phyloP scores from a whole-genome alignment of 495 filamentous ascomycete species.

The Daldinia caldariorum region DNA sequence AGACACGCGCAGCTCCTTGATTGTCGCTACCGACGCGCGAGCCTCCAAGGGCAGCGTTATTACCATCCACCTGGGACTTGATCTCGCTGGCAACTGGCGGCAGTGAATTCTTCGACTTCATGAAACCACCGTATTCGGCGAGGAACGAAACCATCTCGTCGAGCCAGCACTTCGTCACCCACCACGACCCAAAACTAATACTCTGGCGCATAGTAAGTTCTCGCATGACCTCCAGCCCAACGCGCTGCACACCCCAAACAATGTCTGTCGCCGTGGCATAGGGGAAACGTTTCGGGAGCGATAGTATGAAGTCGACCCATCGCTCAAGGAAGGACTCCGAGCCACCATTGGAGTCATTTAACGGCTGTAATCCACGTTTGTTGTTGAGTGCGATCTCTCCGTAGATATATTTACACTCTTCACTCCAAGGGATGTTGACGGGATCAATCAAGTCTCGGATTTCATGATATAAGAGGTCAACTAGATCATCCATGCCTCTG shows the following conservation, averaged over 20 bases:
- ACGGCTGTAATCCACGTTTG: conserved; percentile 36
- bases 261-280: conserved; percentile 72
- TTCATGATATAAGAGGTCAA: conserved; percentile 77
- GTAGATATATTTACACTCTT: conserved; percentile 64
- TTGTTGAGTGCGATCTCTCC: conserved; percentile 61
- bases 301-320: conserved; percentile 83
- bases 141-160: conserved; percentile 95
- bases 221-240: conserved; percentile 75
- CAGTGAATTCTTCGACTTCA: conserved; percentile 62
- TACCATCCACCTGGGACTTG: conserved; percentile 44
- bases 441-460: conserved; percentile 77
- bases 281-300: conserved; percentile 78
- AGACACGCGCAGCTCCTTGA: conserved; percentile 48
- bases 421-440: conserved; percentile 62
- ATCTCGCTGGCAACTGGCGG: conserved; percentile 29
- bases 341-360: conserved; percentile 42
- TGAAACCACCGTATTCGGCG: conserved; percentile 91
- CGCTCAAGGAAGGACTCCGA: conserved; percentile 76
- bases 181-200: conserved; percentile 92
- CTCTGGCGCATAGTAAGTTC: conserved; percentile 85
- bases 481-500: conserved; percentile 72
- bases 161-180: conserved; percentile 97
- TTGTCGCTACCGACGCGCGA: conserved; percentile 58
- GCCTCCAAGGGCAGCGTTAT: conserved; percentile 47
- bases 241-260: conserved; percentile 72